A percentile compares a stretch with the other conserved stretches of the same genome.
These are phyloP conservation scores for Linnemannia zychae DNA, from an alignment of 192 early-diverging fungal genomes.

Conservation along the genomic window DNA sequence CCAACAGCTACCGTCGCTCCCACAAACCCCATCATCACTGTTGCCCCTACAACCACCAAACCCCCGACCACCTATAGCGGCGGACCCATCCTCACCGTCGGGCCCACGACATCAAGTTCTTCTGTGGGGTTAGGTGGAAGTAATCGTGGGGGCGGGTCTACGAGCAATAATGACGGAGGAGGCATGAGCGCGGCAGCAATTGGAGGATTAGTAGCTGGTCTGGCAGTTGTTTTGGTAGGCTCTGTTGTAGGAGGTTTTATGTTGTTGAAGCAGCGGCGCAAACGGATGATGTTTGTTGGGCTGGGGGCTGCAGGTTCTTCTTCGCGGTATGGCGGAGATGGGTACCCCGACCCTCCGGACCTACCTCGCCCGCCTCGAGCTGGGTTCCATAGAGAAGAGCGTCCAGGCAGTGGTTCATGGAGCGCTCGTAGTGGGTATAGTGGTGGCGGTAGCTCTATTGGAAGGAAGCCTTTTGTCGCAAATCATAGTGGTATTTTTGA, in stretches of 20 bases:
- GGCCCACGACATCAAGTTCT: background rate
- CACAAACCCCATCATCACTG: background rate
- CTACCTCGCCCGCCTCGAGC: slow-evolving; percentile 7
- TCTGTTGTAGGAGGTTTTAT: slow-evolving; percentile 43
- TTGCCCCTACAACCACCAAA: background rate
- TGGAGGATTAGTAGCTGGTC: slow-evolving; percentile 22
- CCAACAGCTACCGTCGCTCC: background rate
- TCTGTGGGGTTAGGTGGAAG: background rate
- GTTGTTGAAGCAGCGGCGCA: slow-evolving; percentile 41
- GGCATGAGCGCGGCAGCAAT: slow-evolving; percentile 33
- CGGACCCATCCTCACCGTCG: background rate
- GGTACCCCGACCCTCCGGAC: slow-evolving; percentile 32
- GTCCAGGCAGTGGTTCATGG: slow-evolving; percentile 9
- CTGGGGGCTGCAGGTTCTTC: slow-evolving; percentile 9
- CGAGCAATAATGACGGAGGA: background rate
- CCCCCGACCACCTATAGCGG: background rate
- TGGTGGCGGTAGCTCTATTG: slow-evolving; percentile 1
- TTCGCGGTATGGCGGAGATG: slow-evolving; percentile 1
- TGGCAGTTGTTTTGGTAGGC: slow-evolving; percentile 22
- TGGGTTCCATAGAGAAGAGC: slow-evolving; percentile 1
- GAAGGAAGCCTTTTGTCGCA: background rate
- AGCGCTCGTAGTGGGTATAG: background rate
- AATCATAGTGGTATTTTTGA: slow-evolving; percentile 15
- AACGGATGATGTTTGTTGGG: slow-evolving; percentile 43
- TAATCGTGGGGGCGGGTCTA: background rate